Conservation (phyloP, 202 grass and related monocot species). For the Dendrocalamus latiflorus region DNA sequence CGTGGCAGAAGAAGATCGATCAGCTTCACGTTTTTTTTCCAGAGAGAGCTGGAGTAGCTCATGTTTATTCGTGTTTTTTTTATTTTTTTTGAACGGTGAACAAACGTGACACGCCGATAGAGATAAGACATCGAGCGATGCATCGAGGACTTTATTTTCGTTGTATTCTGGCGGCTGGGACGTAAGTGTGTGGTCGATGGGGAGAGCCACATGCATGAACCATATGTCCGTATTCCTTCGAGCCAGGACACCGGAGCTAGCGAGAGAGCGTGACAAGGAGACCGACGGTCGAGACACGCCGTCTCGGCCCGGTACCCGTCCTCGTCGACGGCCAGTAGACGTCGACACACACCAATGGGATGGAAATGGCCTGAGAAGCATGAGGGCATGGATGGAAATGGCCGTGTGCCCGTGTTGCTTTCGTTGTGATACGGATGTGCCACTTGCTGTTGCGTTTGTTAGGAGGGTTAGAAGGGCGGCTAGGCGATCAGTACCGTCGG, state of each 20-base stretch:
- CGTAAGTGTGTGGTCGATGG: no score
- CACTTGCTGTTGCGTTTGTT: not conserved
- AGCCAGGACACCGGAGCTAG: not conserved
- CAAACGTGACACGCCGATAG: not conserved
- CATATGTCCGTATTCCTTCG: not conserved
- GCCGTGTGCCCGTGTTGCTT: not conserved
- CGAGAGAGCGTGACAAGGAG: not conserved
- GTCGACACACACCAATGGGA: not conserved
- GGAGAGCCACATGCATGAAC: not conserved
- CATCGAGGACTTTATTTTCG: not conserved
- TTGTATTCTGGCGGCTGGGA: not conserved
- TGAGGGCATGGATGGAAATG: not conserved
- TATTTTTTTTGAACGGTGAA: not conserved
- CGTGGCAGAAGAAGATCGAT: not conserved
- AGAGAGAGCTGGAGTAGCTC: not conserved
- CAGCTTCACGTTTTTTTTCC: not conserved
- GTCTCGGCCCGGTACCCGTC: not conserved
- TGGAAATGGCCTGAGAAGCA: not conserved
- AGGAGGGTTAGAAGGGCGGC: not conserved
- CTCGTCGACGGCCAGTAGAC: not conserved
- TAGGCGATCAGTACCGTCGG: no score
- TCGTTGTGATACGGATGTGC: not conserved
- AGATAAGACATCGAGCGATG: not conserved
- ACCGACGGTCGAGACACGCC: not conserved
- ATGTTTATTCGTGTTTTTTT: not conserved